Evolutionary conservation across 352 stramenopile species (phyloP).

Genomic region (Bremia lactucae): DNA sequence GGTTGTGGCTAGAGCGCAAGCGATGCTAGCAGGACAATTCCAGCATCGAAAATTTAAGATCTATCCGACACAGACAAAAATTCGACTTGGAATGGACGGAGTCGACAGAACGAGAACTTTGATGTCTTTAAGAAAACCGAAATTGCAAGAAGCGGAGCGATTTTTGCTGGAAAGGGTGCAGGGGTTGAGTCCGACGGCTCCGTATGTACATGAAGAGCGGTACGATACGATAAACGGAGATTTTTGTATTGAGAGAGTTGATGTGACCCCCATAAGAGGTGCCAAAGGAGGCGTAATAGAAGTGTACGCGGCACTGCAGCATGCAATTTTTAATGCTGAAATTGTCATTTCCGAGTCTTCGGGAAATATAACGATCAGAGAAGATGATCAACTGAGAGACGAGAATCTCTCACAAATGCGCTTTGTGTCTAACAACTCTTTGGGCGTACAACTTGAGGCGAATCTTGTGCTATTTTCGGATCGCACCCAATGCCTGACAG

Average conservation of each 20-base stretch:
- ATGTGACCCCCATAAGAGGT: constrained; percentile 37
- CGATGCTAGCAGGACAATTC: constrained; percentile 16
- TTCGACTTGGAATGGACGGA: constrained; percentile 22
- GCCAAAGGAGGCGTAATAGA: constrained; percentile 26
- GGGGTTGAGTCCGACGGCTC: constrained; percentile 11
- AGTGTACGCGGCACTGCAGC: constrained; percentile 37
- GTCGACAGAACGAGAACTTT: constrained; percentile 18
- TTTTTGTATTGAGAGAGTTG: constrained; percentile 42
- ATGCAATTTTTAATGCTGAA: constrained; percentile 48
- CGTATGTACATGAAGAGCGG: constrained; percentile 29
- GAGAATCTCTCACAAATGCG: constrained; percentile 38
- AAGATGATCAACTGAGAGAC: constrained; percentile 51
- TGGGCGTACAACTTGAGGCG: constrained; percentile 24
- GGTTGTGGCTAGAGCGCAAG: constrained; percentile 20
- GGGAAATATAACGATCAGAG: constrained; percentile 59
- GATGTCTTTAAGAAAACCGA: constrained; percentile 16
- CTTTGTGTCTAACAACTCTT: constrained; percentile 23
- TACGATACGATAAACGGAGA: constrained; percentile 40
- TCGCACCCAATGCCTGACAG: constrained; percentile 1
- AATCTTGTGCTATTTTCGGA: constrained; percentile 37
- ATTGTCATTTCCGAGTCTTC: constrained; percentile 60
- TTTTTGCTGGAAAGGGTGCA: constrained; percentile 26
- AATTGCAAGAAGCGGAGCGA: constrained; percentile 17
- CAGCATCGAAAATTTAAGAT: constrained; percentile 18
- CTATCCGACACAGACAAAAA: constrained; percentile 24